Base-by-base conservation (phyloP, 2,329 filamentous ascomycete genomes). In the Fusarium sp. region DNA sequence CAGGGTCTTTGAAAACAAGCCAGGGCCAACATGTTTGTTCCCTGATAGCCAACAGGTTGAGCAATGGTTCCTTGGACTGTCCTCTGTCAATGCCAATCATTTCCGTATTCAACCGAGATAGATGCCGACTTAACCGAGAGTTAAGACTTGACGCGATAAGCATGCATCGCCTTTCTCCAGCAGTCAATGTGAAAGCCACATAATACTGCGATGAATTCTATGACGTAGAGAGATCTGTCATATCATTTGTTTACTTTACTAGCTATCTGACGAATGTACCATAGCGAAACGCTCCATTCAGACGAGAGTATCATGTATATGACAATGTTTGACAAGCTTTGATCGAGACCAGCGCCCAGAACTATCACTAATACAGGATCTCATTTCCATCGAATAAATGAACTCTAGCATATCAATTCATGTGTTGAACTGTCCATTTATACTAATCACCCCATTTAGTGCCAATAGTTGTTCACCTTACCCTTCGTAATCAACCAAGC, bases 401-500 rank as follows among this genome's bases (percentile, higher is more conserved):
- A 11, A 28, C 10, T 28, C 26, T 10, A 28, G 12, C 26, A 11
- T 12, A 1, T 12, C 12, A 3, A 28, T 28, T 28, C 12, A 12
- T 28, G 12, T 28, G 26, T 11, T 28, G 10, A 28, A 28, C 26
- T 12, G 26, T 11, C 11, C 10, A 12, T 28, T 23, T 11, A 4
- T 2, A 28, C 10, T 9, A 28, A 28, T 4, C 11, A 17, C 32
- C 32, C 3, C 12, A 7, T 9, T 8, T 20, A 51, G 28, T 51
- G 48, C 48, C 48, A 51, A 19, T 51, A 51, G 21, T 51, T 51
- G 24, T 51, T 51, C 3, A 51, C 48, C 6, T 26, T 51, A 9
- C 48, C 36, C 36, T 51, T 51, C 10, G 48, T 51, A 9, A 30
- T 30, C 36, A 51, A 21, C 49, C 49, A 52, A 17, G 49, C 49